Evolutionary conservation across 1,284 basidiomycete genomes (phyloP).

Genomic region (Moniliophthora roreri): DNA sequence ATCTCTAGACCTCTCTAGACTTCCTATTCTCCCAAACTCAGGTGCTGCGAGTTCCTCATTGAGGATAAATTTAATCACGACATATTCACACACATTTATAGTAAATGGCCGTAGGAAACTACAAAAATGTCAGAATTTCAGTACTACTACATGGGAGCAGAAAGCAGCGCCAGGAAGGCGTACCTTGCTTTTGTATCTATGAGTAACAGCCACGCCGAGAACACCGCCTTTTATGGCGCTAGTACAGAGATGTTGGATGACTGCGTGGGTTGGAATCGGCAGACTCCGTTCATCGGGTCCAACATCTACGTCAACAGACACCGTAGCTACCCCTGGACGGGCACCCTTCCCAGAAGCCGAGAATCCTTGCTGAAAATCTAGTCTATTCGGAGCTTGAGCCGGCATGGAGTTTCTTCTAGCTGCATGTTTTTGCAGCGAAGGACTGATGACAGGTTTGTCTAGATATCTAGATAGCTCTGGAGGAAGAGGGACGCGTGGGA

Average conservation of each 20-base stretch:
- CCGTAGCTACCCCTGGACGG: not conserved
- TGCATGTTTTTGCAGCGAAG: not conserved
- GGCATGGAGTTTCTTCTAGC: not conserved
- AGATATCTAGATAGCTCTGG: constrained; percentile 88
- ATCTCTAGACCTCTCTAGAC: no score
- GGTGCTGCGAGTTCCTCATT: no score
- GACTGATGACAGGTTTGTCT: constrained; percentile 91
- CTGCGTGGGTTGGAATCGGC: not conserved
- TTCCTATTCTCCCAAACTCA: no score
- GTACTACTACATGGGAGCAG: not conserved
- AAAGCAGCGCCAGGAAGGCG: not conserved
- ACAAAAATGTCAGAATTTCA: not conserved
- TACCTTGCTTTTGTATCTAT: not conserved
- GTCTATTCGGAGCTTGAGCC: not conserved
- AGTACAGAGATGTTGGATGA: not conserved
- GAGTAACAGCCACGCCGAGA: not conserved
- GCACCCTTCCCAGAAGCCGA: not conserved
- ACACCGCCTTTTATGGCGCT: constrained; percentile 3
- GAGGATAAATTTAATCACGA: no score
- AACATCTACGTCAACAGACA: not conserved
- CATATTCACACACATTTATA: not conserved
- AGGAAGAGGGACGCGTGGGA: constrained; percentile 80
- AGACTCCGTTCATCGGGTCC: not conserved
- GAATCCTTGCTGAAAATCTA: not conserved
- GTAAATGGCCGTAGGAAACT: constrained; percentile 2